These are phyloP conservation scores for Aureobasidium lini DNA, from an alignment of 2,329 filamentous ascomycete genomes.

Conservation along the genomic window DNA sequence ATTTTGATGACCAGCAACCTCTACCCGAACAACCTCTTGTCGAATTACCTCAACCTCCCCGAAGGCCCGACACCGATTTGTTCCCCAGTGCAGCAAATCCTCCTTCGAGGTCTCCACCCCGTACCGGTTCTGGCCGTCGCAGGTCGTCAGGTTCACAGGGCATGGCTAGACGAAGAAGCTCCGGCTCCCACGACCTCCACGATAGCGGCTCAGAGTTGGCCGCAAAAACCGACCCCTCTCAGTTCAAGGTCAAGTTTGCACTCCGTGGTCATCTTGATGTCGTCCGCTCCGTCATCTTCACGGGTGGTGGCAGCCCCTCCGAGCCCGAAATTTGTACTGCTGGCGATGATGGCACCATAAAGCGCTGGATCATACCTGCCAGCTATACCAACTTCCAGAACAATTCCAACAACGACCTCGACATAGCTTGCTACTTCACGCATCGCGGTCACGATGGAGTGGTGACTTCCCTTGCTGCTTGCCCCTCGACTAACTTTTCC, in stretches of 20 bases:
- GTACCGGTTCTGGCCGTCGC: conserved; percentile 61
- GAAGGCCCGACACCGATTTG: conserved; percentile 74
- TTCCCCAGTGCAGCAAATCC: conserved; percentile 77
- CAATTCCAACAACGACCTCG: conserved; percentile 66
- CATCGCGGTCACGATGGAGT: conserved; percentile 89
- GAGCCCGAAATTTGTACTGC: conserved; percentile 96
- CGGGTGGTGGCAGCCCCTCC: conserved; percentile 85
- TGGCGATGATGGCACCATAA: conserved; percentile 91
- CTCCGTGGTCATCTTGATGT: conserved; percentile 89
- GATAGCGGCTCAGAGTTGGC: conserved; percentile 34
- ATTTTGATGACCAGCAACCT: conserved; percentile 72
- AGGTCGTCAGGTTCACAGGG: conserved; percentile 59
- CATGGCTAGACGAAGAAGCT: conserved; percentile 58
- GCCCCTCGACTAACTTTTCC: conserved; percentile 81
- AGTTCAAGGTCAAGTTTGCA: conserved; percentile 88
- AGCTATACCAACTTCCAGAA: conserved; percentile 57
- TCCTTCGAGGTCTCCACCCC: conserved; percentile 70
- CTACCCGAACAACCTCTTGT: conserved; percentile 50
- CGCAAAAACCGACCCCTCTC: conserved; percentile 59
- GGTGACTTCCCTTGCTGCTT: conserved; percentile 79
- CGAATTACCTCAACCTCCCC: conserved; percentile 47
- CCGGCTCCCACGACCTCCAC: conserved; percentile 57
- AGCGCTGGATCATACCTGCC: conserved; percentile 88
- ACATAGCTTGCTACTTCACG: conserved; percentile 89
- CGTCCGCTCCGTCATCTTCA: conserved; percentile 91